Conservation (phyloP, 352 stramenopile species). For the Pythium rhizo-oryzae region DNA sequence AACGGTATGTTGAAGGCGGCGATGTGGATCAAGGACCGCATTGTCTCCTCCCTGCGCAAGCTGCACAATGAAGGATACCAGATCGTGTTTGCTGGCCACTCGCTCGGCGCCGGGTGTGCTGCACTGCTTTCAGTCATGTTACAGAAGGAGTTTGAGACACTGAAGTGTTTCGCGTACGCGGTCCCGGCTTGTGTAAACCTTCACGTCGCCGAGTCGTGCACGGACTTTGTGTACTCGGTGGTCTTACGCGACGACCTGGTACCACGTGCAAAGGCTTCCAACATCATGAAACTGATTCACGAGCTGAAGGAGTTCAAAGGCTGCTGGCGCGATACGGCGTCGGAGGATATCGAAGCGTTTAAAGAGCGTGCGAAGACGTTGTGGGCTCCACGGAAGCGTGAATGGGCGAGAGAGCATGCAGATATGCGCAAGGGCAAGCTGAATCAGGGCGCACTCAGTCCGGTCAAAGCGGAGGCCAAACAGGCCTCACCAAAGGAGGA, state of each 20-base stretch:
- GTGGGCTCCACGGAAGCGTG: constrained; percentile 79
- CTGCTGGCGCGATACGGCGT: constrained; percentile 77
- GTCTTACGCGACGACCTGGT: constrained; percentile 88
- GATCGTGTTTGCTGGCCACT: constrained; percentile 83
- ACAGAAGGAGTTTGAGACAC: constrained; percentile 80
- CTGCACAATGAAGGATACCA: constrained; percentile 79
- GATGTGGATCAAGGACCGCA: constrained; percentile 88
- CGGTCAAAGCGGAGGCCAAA: constrained; percentile 25
- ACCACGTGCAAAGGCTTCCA: constrained; percentile 79
- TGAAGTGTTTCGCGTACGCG: constrained; percentile 88
- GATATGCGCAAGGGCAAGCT: constrained; percentile 40
- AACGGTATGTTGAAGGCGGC: constrained; percentile 87
- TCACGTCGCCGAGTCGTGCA: constrained; percentile 77
- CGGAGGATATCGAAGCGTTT: constrained; percentile 79
- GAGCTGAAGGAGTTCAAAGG: constrained; percentile 84
- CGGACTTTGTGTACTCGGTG: constrained; percentile 81
- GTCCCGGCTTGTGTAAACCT: constrained; percentile 83
- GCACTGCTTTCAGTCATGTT: constrained; percentile 83
- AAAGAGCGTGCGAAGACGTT: constrained; percentile 83
- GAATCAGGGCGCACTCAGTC: constrained; percentile 4
- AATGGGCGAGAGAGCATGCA: constrained; percentile 75
- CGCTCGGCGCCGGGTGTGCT: constrained; percentile 76
- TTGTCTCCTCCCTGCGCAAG: constrained; percentile 72
- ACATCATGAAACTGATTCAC: constrained; percentile 75
- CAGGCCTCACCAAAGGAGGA: neutral